Evolutionary conservation across 1,284 basidiomycete species (phyloP).

Genomic region (Cryptococcus sp.): DNA sequence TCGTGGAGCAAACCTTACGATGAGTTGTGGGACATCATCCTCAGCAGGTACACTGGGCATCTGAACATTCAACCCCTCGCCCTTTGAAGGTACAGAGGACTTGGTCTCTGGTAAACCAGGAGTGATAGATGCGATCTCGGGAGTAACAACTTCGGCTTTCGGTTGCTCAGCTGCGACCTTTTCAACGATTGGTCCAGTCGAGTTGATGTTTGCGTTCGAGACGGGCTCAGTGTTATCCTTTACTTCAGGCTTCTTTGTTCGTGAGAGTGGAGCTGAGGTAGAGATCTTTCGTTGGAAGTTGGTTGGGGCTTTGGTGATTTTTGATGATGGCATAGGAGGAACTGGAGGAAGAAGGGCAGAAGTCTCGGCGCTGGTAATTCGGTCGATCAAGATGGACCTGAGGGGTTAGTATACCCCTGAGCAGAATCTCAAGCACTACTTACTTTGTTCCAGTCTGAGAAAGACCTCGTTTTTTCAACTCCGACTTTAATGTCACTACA

Average conservation of each 20-base stretch:
- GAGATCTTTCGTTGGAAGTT: conserved; percentile 4
- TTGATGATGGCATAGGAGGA: conserved; percentile 14
- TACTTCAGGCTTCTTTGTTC: conserved; percentile 1
- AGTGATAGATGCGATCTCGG: conserved; percentile 25
- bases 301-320: conserved; percentile 3
- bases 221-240: background rate
- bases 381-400: conserved; percentile 33
- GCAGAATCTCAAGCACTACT: conserved; percentile 4
- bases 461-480: conserved; percentile 63
- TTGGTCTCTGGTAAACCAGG: conserved; percentile 39
- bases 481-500: conserved; percentile 58
- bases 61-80: conserved; percentile 14
- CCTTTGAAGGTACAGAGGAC: background rate
- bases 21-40: conserved; percentile 23
- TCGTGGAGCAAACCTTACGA: conserved; percentile 23
- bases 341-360: conserved; percentile 32
- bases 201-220: conserved; percentile 13
- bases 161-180: conserved; percentile 20
- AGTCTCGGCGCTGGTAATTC: conserved; percentile 34
- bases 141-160: conserved; percentile 15
- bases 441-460: conserved; percentile 55
- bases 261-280: background rate
- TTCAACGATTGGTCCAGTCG: conserved; percentile 20
- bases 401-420: background rate
- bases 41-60: conserved; percentile 18